Conservation (phyloP, 148 eudicot species). For the Polygonum aviculare region DNA sequence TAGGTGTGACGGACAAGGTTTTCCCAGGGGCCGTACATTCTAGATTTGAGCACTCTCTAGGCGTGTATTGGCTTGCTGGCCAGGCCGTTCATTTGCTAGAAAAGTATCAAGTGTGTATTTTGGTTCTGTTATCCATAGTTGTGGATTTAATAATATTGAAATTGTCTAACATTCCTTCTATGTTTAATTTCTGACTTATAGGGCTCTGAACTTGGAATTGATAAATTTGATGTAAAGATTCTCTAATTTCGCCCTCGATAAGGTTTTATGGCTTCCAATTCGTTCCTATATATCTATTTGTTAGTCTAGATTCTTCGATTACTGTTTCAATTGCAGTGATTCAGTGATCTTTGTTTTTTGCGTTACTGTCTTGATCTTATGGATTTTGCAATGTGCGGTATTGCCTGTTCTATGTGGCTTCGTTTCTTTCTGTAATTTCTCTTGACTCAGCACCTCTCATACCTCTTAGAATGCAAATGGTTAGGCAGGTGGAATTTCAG, state of each 20-base stretch:
- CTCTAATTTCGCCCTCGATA: conserved; percentile 77
- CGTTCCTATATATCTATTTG: neutral
- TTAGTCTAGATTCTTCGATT: neutral
- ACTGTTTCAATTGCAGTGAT: neutral
- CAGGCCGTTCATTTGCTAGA: conserved; percentile 55
- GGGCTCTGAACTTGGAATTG: too few relatives aligned
- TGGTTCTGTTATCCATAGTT: neutral
- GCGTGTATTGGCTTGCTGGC: conserved; percentile 91
- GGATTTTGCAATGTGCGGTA: neutral
- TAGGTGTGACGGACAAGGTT: conserved; percentile 72
- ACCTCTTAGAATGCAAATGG: neutral
- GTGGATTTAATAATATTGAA: neutral
- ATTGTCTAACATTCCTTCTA: neutral
- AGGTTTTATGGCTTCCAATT: conserved; percentile 28
- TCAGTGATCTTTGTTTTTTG: neutral
- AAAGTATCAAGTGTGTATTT: conserved; percentile 48
- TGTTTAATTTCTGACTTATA: too few relatives aligned
- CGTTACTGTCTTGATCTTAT: neutral
- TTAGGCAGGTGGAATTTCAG: neutral
- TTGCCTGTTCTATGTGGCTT: neutral
- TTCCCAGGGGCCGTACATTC: conserved; percentile 99
- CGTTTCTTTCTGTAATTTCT: too few relatives aligned
- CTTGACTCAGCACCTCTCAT: too few relatives aligned
- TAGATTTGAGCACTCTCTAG: conserved; percentile 95
- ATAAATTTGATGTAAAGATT: conserved; percentile 9